Conservation (phyloP, 192 early-diverging fungal species). For the Linnemannia hyalina region DNA sequence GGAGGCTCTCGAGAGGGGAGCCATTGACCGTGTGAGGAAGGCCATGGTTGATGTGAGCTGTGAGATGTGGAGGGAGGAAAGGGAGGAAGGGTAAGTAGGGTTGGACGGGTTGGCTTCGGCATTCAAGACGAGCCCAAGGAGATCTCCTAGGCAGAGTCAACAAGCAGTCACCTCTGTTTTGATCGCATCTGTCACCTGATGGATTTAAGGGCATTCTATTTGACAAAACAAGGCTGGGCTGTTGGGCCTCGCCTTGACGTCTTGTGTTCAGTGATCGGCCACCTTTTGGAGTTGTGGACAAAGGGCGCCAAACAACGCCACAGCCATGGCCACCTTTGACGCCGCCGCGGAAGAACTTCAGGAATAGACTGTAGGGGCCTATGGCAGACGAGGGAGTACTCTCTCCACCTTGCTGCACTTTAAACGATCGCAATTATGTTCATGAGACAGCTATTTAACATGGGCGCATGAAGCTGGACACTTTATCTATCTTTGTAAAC, state of each 20-base stretch:
- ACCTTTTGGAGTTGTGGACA: background rate
- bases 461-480: background rate
- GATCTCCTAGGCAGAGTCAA: background rate
- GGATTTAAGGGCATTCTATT: background rate
- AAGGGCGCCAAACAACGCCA: background rate
- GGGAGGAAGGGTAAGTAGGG: background rate
- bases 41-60: conserved; percentile 20
- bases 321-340: background rate
- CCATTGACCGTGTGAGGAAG: conserved; percentile 35
- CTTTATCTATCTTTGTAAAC: background rate
- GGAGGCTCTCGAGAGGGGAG: conserved; percentile 23
- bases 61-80: background rate
- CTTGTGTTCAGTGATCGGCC: background rate
- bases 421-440: background rate
- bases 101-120: background rate
- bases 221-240: background rate
- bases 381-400: background rate
- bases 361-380: background rate
- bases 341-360: background rate
- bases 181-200: background rate
- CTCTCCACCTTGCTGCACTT: background rate
- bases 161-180: conserved; percentile 9
- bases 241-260: background rate
- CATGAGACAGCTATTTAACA: background rate
- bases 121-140: background rate